Evolutionary conservation across 495 filamentous ascomycete species (phyloP).

Genomic region (Mycothermus thermophilus): DNA sequence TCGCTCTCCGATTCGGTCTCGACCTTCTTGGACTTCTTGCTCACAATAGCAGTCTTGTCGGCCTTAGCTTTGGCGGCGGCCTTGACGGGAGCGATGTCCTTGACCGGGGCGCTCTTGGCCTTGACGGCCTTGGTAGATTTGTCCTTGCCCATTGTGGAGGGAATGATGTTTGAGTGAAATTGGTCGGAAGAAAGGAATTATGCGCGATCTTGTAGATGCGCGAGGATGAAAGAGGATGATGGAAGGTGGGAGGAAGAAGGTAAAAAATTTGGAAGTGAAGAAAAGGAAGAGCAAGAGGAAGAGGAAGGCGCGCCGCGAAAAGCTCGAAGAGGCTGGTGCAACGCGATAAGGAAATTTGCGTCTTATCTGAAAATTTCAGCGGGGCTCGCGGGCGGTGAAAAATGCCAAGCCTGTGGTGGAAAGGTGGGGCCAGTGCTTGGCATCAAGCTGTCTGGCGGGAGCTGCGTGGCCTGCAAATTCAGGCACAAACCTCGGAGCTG

Average conservation of each 20-base stretch:
- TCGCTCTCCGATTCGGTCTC: slow-evolving; percentile 23
- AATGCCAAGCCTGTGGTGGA: no score
- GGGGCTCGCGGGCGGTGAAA: slow-evolving; percentile 1
- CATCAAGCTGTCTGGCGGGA: background rate
- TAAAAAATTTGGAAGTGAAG: slow-evolving; percentile 9
- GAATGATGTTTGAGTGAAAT: slow-evolving; percentile 6
- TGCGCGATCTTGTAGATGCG: slow-evolving; percentile 10
- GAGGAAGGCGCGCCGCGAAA: background rate
- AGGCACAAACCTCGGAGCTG: slow-evolving; percentile 7
- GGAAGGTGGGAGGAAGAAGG: slow-evolving; percentile 9
- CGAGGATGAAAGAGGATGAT: slow-evolving; percentile 3
- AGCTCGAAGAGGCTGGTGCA: background rate
- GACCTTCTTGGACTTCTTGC: slow-evolving; percentile 20
- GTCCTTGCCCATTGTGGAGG: slow-evolving; percentile 41
- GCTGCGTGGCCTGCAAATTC: slow-evolving; percentile 1
- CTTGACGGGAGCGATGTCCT: slow-evolving; percentile 5
- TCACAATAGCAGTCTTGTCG: background rate
- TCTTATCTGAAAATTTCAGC: slow-evolving; percentile 4
- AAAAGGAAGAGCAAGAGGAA: background rate
- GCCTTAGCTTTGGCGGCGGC: slow-evolving; percentile 14
- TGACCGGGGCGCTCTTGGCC: slow-evolving; percentile 10
- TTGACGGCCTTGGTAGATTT: slow-evolving; percentile 39
- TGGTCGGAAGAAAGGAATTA: slow-evolving; percentile 8
- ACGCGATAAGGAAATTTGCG: background rate
- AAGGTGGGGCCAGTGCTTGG: no score